Conservation (phyloP, 345 rosid genomes). For the Eucalyptus decipiens region DNA sequence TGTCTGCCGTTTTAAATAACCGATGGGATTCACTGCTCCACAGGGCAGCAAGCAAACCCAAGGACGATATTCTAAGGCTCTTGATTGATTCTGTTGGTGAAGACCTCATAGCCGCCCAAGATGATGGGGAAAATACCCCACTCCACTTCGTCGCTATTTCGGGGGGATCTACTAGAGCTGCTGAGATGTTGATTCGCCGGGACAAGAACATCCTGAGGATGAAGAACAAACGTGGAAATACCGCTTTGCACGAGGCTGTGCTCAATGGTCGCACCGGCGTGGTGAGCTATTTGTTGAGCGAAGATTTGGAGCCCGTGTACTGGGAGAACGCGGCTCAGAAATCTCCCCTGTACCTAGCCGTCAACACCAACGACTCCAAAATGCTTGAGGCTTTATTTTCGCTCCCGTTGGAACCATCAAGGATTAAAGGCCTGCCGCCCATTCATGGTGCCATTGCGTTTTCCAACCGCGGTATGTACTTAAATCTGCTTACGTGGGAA, state of each 20-base stretch:
- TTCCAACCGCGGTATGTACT: neutral
- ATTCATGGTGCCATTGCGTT: neutral
- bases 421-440: neutral
- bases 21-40: rapidly evolving
- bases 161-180: too few relatives aligned
- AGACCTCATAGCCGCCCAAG: rapidly evolving
- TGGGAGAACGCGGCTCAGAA: rapidly evolving
- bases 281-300: neutral
- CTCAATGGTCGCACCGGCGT: rapidly evolving
- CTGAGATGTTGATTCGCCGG: neutral
- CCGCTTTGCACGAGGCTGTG: neutral
- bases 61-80: too few relatives aligned
- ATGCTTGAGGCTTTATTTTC: rapidly evolving
- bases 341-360: neutral
- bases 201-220: neutral
- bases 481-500: rapidly evolving
- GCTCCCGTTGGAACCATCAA: rapidly evolving
- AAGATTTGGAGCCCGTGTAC: neutral
- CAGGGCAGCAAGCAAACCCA: too few relatives aligned
- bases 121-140: rapidly evolving
- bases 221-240: neutral
- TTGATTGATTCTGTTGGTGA: too few relatives aligned
- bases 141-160: too few relatives aligned
- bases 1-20: rapidly evolving
- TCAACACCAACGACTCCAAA: neutral